These are phyloP conservation scores for Suillus ampliporus DNA, from an alignment of 768 basidiomycete species.

Conservation along the genomic window DNA sequence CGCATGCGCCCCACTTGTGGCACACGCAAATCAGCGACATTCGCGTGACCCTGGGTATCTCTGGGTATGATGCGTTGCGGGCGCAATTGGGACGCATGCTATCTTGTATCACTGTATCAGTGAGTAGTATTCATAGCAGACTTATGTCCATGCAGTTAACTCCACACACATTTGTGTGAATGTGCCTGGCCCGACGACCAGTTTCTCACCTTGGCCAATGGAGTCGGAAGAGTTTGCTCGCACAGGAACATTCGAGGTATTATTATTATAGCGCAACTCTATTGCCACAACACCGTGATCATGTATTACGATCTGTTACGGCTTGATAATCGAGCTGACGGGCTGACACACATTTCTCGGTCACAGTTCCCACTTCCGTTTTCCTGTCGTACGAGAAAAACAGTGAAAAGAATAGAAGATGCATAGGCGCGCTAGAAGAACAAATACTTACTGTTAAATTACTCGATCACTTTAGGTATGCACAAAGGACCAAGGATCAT, in stretches of 20 bases:
- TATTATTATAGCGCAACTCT: constrained; percentile 2
- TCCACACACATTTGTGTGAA: neutral
- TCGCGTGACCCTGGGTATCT: constrained; percentile 4
- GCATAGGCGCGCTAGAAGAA: constrained; percentile 1
- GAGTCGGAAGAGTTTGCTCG: neutral
- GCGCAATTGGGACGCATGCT: too few species aligned
- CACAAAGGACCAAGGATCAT: too few species aligned
- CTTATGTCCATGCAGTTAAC: neutral
- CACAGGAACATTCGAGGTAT: neutral
- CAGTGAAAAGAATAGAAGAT: neutral
- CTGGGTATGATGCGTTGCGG: neutral
- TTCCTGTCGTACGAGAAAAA: neutral
- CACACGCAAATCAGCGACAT: neutral
- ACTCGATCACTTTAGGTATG: neutral
- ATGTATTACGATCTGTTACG: neutral
- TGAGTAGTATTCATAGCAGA: neutral
- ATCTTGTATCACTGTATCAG: too few species aligned
- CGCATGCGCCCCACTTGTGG: neutral
- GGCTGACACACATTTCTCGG: neutral
- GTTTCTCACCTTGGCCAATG: neutral
- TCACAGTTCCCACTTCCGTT: neutral
- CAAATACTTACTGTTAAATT: neutral
- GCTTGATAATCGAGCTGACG: neutral
- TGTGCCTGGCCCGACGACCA: neutral
- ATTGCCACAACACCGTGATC: neutral